phyloP scores from a whole-genome alignment of 2,329 filamentous ascomycete species.

The Celoporthe dispersa region DNA sequence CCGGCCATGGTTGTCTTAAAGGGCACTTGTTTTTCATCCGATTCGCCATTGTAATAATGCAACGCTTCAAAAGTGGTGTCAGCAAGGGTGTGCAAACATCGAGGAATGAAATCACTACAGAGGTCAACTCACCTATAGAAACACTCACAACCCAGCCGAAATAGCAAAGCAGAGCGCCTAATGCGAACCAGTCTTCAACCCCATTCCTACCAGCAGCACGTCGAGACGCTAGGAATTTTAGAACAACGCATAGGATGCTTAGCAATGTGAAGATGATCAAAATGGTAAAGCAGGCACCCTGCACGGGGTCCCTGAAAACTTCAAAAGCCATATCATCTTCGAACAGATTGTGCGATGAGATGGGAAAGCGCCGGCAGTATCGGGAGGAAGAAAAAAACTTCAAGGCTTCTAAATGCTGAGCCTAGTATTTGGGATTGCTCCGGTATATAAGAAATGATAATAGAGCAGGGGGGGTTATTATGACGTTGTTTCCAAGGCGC shows the following conservation, averaged over 20 bases:
- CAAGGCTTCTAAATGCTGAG: neutral
- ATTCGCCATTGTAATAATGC: neutral
- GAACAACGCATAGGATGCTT: neutral
- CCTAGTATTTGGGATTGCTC: neutral
- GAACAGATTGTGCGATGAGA: neutral
- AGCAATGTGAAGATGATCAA: neutral
- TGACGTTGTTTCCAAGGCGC: neutral
- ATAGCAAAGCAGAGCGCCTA: neutral
- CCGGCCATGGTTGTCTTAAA: neutral
- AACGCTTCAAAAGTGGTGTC: neutral
- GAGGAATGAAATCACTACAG: neutral
- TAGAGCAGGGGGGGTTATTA: neutral
- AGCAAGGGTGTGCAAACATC: neutral
- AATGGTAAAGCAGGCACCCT: neutral
- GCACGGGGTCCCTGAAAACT: neutral
- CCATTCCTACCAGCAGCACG: neutral
- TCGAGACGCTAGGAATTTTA: neutral
- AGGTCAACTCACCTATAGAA: neutral
- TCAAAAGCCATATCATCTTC: neutral
- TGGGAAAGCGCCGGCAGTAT: neutral
- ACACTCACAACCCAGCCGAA: neutral
- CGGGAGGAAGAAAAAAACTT: neutral
- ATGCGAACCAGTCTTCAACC: neutral
- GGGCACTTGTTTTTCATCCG: neutral
- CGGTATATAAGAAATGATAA: neutral